Percentiles rank a stretch among this genome's conserved stretches.
Conservation (phyloP, 2,329 filamentous ascomycete species). For the Diaporthe nobilis region DNA sequence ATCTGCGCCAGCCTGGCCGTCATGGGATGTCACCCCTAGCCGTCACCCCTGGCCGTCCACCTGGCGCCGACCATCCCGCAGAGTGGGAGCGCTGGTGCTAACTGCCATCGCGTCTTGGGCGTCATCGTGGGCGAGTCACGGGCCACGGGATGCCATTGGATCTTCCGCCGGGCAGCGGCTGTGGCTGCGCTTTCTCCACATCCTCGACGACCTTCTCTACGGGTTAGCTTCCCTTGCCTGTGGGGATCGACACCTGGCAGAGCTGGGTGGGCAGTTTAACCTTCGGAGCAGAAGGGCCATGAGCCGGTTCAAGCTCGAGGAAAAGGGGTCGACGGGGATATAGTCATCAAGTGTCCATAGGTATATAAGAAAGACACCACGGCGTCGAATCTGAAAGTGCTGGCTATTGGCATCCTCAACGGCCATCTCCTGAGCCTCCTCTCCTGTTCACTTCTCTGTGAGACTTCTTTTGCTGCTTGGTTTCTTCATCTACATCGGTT, state of each 20-base stretch:
- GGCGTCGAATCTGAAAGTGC: neutral
- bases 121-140: conserved; percentile 17
- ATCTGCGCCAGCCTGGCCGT: conserved; percentile 24
- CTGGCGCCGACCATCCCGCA: neutral
- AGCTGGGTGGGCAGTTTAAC: conserved; percentile 24
- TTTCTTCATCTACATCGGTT: neutral
- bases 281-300: conserved; percentile 34
- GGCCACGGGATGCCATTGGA: neutral
- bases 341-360: neutral
- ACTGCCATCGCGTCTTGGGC: neutral
- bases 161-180: conserved; percentile 2
- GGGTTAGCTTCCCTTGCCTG: conserved; percentile 5
- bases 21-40: conserved; percentile 23
- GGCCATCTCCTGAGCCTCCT: neutral
- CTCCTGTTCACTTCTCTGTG: conserved; percentile 16
- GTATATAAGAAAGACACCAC: conserved; percentile 24
- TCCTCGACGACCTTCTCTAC: conserved; percentile 14
- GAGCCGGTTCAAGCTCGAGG: conserved; percentile 1
- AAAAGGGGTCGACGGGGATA: conserved; percentile 11
- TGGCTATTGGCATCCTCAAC: neutral
- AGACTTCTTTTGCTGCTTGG: neutral
- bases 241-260: conserved; percentile 30
- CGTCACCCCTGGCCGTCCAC: conserved; percentile 4
- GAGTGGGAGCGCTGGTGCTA: neutral
- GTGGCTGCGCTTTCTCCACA: conserved; percentile 24